A percentile compares a stretch with the other conserved stretches of the same genome.
Conservation (phyloP, 225 moss, liverwort and hornwort genomes). For the Bryoerythrophyllum caledonicum region DNA sequence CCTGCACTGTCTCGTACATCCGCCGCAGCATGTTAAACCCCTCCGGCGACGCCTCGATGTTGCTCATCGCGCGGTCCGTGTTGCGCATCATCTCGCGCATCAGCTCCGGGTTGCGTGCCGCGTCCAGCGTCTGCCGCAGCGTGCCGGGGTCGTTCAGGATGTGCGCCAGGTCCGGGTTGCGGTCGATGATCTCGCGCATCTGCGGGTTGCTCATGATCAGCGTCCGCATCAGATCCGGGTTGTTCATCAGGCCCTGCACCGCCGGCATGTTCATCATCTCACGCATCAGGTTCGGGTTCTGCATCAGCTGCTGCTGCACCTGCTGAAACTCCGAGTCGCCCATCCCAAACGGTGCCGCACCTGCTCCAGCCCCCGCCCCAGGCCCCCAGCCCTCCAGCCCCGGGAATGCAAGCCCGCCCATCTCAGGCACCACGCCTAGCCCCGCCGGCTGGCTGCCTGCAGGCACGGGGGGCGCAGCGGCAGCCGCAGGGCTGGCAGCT, state of each 20-base stretch:
- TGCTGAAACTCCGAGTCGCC: conserved; percentile 95
- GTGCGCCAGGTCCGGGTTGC: conserved; percentile 96
- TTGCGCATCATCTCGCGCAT: conserved; percentile 99
- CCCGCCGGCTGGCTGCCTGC: conserved; percentile 47
- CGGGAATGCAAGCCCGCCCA: conserved; percentile 74
- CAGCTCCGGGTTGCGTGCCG: conserved; percentile 95
- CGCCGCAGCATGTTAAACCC: conserved; percentile 99
- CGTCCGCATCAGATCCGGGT: conserved; percentile 93
- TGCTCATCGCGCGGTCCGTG: conserved; percentile 98
- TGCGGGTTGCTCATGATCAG: conserved; percentile 99
- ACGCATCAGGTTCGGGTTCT: conserved; percentile 95
- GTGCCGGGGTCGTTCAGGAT: conserved; percentile 97
- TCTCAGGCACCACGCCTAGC: conserved; percentile 53
- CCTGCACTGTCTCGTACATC: conserved; percentile 99
- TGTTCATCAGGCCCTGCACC: conserved; percentile 97
- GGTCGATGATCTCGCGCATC: conserved; percentile 96
- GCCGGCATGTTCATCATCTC: conserved; percentile 99
- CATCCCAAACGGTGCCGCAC: conserved; percentile 69
- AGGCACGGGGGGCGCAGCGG: conserved; percentile 42
- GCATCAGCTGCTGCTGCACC: conserved; percentile 99
- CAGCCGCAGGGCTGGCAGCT: conserved; percentile 25
- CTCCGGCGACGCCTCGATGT: conserved; percentile 99
- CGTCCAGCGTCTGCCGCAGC: conserved; percentile 92
- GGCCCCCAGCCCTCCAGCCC: conserved; percentile 56
- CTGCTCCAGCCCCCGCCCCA: conserved; percentile 51